Evolutionary conservation across 441 rosid genomes (phyloP), one percentile per base, ranked within the genome.

Genomic region (Populus trichocarpa): DNA sequence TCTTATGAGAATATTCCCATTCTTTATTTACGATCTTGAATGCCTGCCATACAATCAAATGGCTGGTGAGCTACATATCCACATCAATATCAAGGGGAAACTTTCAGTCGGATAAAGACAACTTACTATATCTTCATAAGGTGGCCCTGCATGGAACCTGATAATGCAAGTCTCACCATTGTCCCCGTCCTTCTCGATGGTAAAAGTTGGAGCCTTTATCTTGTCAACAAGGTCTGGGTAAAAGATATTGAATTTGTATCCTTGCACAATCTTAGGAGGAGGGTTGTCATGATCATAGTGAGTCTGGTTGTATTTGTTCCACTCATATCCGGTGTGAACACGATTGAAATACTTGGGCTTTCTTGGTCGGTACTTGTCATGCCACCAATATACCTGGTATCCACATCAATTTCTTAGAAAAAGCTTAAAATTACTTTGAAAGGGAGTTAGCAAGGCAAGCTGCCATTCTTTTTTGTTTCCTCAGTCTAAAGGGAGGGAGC

Each of bases 221-320:
- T 92, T 91, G 87, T 96, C 97, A 0, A 96, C 99, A 22, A 93
- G 91, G 74, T 96, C 98, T 1, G 98, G 99, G 69, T 96, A 93
- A 87, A 96, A 96, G 79, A 96, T 96, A 77, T 94, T 96, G 50
- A 96, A 96, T 79, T 96, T 96, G 75, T 94, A 92, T 22, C 97
- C 98, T 79, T 94, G 98, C 69, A 96, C 99, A 25, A 87, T 87
- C 81, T 96, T 96, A 6, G 98, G 99, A 66, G 99, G 99, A 1
- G 97, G 98, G 75, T 96, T 96, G 81, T 96, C 99, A 53, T 96
- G 99, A 84, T 96, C 97, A n/a, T 94, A 96, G 76, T 94, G 97
- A 0, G 97, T 94, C 69, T 96, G 98, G 75, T 92, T 93, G 79
- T 96, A 96, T 74, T 96, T 96, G 86, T 90, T 96, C 98, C 99